A percentile compares a stretch with the other conserved stretches of the same genome.
phyloP scores from a whole-genome alignment of 371 early-diverging fungal genomes.

The Saksenaea vasiformis region DNA sequence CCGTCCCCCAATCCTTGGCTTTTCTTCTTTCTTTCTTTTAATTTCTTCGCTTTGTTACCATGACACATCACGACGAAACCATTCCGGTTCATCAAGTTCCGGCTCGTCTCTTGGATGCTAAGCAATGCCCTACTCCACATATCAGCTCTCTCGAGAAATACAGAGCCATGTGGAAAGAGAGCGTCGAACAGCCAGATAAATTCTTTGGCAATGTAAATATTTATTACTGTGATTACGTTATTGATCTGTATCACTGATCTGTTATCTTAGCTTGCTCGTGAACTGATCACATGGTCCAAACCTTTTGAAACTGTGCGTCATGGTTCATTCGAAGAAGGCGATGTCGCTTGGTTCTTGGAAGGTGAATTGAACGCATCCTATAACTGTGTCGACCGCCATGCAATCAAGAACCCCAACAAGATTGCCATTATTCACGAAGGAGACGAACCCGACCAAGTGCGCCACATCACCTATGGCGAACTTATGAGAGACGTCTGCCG shows the following conservation, averaged over 20 bases:
- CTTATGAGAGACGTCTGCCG: slow-evolving; percentile 81
- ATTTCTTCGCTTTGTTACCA: neutral
- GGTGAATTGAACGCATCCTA: slow-evolving; percentile 94
- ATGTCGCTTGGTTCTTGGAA: slow-evolving; percentile 92
- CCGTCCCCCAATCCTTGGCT: neutral
- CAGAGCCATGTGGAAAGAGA: slow-evolving; percentile 73
- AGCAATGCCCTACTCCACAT: slow-evolving; percentile 65
- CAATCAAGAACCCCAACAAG: slow-evolving; percentile 64
- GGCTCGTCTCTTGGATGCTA: slow-evolving; percentile 50
- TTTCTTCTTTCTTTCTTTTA: neutral
- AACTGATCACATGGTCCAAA: slow-evolving; percentile 73
- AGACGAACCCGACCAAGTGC: slow-evolving; percentile 81
- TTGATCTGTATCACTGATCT: neutral
- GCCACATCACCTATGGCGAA: slow-evolving; percentile 82
- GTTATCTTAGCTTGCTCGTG: slow-evolving; percentile 60
- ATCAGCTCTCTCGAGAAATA: slow-evolving; percentile 79
- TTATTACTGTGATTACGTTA: neutral
- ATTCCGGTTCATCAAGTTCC: slow-evolving; percentile 54
- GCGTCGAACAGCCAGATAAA: slow-evolving; percentile 74
- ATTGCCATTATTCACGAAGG: slow-evolving; percentile 87
- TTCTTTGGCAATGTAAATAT: slow-evolving; percentile 82
- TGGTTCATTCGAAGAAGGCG: slow-evolving; percentile 72
- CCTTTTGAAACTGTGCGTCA: slow-evolving; percentile 72
- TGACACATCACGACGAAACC: neutral
- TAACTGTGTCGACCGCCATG: slow-evolving; percentile 98